Evolutionary conservation across 371 early-diverging fungal species (phyloP), one percentile per base, ranked within the genome.

Genomic region (Phascolomyces articulosus): DNA sequence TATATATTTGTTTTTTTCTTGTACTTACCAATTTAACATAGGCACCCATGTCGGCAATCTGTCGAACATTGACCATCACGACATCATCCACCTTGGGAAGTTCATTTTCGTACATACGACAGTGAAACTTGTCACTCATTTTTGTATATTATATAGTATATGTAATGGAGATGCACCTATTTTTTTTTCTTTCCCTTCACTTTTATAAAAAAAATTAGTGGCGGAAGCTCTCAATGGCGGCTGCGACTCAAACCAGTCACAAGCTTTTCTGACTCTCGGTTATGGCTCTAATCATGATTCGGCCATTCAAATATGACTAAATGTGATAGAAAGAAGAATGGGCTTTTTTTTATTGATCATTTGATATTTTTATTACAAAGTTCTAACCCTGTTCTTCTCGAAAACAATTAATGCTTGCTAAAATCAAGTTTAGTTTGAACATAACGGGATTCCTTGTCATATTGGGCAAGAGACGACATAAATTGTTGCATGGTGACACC

Each of bases 11-110:
- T 34, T 34, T 0, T 0, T 34, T 34, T 56, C 10, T 24, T 20
- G 10, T 34, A 15, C 18, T 59, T 73, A 95, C 88, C 63, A 99
- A 87, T 72, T 94, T 90, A 48, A 99, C 96, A 77, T 98, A 96
- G 58, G 99, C 98, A 49, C 99, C 99, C 88, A 98, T 94, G 70
- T 98, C 98, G 54, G 95, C 95, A 76, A 99, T 96, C 74, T 96
- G 94, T 61, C 93, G 91, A 64, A 98, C 98, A 74, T 94, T 98
- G 69, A 97, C 99, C 92, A 99, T 96, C 65, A 99, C 99, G 61
- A 98, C 88, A 69, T 98, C 96, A 64, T 99, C 99, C 60, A 96
- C 95, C 79, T 97, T 93, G 48, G 99, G 99, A 84, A 91, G 99
- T 72, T 89, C 87, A 71, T 93, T 90, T 78, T 95, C 95, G 86